Conservation (phyloP, 805 yeast genomes). For the Hanseniaspora meyeri region DNA sequence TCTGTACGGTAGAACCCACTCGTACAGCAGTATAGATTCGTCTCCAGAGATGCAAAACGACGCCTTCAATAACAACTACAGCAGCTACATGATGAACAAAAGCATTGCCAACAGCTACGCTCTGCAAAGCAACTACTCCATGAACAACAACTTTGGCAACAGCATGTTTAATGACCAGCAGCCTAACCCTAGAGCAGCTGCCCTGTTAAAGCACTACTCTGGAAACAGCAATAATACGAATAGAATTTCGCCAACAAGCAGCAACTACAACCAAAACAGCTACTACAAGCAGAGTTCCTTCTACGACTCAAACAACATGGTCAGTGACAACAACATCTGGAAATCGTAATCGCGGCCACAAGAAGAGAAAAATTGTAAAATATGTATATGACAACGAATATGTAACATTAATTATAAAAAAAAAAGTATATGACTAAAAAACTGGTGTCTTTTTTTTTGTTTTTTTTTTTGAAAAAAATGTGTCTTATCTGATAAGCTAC, state of each 20-base stretch:
- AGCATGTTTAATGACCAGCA: not conserved
- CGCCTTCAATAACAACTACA: not conserved
- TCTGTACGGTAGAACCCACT: not conserved
- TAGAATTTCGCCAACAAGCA: not conserved
- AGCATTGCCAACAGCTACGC: not conserved
- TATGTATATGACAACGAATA: not conserved
- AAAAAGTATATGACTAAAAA: not conserved
- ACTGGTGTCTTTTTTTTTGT: not conserved
- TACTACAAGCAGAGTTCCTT: not conserved
- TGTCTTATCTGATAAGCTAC: not conserved
- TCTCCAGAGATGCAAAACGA: not conserved
- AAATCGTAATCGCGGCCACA: not conserved
- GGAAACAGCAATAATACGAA: not conserved
- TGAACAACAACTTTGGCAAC: not conserved
- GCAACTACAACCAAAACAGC: not conserved
- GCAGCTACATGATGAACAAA: not conserved
- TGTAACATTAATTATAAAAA: not conserved
- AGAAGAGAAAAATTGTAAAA: not conserved
- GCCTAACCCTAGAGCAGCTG: not conserved
- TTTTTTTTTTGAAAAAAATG: not conserved
- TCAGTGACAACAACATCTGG: slow-evolving; percentile 2
- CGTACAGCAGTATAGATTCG: not conserved
- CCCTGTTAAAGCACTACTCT: not conserved
- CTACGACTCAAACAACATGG: not conserved
- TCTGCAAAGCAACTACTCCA: not conserved